Base-by-base conservation (phyloP, 2,329 filamentous ascomycete genomes). In the Paraconiothyrium sp. region DNA sequence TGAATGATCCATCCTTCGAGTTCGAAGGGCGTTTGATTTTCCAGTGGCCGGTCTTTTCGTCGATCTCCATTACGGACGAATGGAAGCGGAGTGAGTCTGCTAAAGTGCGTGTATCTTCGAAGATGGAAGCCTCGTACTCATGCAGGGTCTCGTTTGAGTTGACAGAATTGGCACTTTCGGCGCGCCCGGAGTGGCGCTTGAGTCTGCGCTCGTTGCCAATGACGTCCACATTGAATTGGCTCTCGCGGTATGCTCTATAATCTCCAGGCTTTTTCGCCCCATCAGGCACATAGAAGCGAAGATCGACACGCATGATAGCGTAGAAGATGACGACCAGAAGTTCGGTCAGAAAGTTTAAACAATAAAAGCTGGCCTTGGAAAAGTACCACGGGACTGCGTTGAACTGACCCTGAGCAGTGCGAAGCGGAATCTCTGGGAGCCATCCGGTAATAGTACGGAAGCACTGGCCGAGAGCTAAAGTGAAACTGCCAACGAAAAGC, bases 291-390 rank as follows among this genome's bases (percentile, higher is more conserved):
- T 90, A 85, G 81, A 96, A 97, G 43, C 91, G 87, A 61, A 85
- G 84, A 74, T 97, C 93, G 63, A 96, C 88, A 41, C 93, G 86
- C 11, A 84, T 78, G 14, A 91, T 67, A 0, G 89, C 84, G 78
- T 91, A 94, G 11, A 89, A 80, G 54, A 84, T 85, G 11, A 94
- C 83, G 47, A 93, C 88, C 14, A 90, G 72, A 52, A 94, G 80
- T 77, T 97, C 93, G 37, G 93, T 84, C 24, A 81, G 82, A 72
- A 92, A 96, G 80, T 92, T 92, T 82, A 96, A 92, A 72, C 86
- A 79, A 80, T 95, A 97, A 82, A 93, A 97, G 75, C 86, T 88
- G 3, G 88, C 85, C 74, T 90, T 92, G 72, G 82, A 82, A 68
- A 92, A 85, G 75, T 90, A 95, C 88, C 90, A 92, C 4, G 89